Evolutionary conservation across 768 basidiomycete genomes (phyloP).

Genomic region (Tricholoma hemisulphureum): DNA sequence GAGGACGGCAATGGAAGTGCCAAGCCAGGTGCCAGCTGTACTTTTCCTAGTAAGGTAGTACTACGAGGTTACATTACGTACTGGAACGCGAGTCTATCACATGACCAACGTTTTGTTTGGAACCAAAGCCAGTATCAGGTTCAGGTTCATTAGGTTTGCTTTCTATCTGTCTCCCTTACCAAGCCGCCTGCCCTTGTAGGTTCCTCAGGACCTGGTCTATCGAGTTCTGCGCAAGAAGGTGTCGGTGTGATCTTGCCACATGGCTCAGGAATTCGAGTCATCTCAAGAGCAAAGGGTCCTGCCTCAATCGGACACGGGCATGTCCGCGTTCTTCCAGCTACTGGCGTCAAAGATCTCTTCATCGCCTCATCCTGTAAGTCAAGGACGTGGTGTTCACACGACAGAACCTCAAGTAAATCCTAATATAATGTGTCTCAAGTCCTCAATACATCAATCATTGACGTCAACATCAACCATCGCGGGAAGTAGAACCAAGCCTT

Average conservation of each 20-base stretch:
- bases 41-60: no score
- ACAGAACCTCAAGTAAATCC: constrained; percentile 32
- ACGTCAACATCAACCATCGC: constrained; percentile 4
- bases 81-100: no score
- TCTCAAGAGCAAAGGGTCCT: constrained; percentile 11
- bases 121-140: constrained; percentile 5
- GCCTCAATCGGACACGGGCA: constrained; percentile 14
- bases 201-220: not conserved
- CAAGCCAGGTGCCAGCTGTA: no score
- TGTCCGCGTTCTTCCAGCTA: constrained; percentile 16
- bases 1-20: not conserved
- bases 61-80: no score
- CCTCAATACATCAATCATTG: constrained; percentile 8
- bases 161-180: not conserved
- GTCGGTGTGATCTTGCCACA: constrained; percentile 3
- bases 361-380: constrained; percentile 34
- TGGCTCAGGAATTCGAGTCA: constrained; percentile 11
- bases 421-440: constrained; percentile 23
- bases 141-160: no score
- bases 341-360: constrained; percentile 13
- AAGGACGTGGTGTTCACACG: constrained; percentile 27
- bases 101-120: constrained; percentile 12
- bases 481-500: constrained; percentile 13
- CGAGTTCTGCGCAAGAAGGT: not conserved
- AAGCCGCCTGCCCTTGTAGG: not conserved